Conservation (phyloP, 305 asterid species). For the Rubia tinctorum region DNA sequence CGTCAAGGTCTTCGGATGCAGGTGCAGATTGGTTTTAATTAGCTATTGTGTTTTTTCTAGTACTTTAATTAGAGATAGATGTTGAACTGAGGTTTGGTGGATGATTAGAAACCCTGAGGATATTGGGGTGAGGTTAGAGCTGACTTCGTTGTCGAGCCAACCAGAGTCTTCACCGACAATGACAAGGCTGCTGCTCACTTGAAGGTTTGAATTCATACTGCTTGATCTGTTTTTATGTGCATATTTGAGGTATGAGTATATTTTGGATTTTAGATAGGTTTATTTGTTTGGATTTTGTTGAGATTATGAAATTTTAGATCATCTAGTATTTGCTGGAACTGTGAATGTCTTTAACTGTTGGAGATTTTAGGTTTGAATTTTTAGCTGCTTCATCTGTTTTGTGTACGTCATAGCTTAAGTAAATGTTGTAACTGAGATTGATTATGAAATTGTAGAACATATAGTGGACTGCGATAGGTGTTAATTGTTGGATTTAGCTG, state of each 20-base stretch:
- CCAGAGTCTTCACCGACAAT: slow-evolving; percentile 92
- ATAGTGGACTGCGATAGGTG: too few species aligned
- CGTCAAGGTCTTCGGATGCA: slow-evolving; percentile 50
- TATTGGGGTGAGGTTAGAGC: slow-evolving; percentile 82
- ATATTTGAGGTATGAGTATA: too few species aligned
- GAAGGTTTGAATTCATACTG: slow-evolving; percentile 40
- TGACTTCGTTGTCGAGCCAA: slow-evolving; percentile 79
- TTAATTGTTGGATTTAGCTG: not conserved
- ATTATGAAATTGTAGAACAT: too few species aligned
- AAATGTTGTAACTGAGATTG: too few species aligned
- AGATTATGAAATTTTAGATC: not conserved
- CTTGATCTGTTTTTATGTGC: not conserved
- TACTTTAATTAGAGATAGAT: not conserved
- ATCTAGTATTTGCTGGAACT: not conserved
- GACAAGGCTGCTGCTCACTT: slow-evolving; percentile 90
- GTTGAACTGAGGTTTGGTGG: not conserved
- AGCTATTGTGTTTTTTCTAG: not conserved
- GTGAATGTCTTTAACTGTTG: not conserved
- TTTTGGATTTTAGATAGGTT: too few species aligned
- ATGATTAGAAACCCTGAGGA: slow-evolving; percentile 72
- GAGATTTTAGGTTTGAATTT: too few species aligned
- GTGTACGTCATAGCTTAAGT: too few species aligned
- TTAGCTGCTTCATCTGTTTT: too few species aligned
- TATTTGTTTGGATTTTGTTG: not conserved
- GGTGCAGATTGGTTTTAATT: slow-evolving; percentile 24